These are phyloP conservation scores for Acanthamoeba triangularis DNA, from an alignment of 208 protist genomes.

Conservation along the genomic window DNA sequence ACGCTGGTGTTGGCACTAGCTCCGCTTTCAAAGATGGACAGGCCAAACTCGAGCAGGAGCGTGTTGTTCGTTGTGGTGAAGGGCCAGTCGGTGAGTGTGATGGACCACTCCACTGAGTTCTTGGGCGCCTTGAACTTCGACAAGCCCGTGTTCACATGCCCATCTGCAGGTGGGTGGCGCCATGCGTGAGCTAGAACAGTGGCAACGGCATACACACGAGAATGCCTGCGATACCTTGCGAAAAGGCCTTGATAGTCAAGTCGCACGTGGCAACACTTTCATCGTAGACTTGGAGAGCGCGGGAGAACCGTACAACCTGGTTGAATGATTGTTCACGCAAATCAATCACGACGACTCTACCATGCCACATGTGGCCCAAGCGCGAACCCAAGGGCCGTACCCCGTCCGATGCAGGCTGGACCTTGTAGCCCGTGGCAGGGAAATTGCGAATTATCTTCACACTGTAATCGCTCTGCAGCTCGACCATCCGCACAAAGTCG, in stretches of 20 bases:
- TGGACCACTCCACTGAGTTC: background rate
- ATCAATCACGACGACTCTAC: no score
- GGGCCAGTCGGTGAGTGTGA: background rate
- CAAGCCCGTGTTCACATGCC: background rate
- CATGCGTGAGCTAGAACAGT: no score
- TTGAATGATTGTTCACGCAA: no score
- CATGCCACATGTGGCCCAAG: no score
- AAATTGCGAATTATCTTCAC: background rate
- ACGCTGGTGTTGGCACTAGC: no score
- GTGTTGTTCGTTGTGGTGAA: background rate
- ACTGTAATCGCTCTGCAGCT: background rate
- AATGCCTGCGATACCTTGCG: no score
- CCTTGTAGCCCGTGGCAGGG: background rate
- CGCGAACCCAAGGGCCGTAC: background rate
- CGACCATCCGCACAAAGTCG: background rate
- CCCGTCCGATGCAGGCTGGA: background rate
- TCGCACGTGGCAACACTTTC: no score
- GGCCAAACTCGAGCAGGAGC: constrained; percentile 11
- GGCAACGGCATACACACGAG: no score
- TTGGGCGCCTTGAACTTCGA: background rate
- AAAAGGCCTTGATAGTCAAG: no score
- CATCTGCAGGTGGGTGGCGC: background rate
- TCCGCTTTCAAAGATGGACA: background rate
- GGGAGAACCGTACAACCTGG: no score
- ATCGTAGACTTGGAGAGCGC: no score